Evolutionary conservation across 2,329 filamentous ascomycete genomes (phyloP), one percentile per base, ranked within the genome.

Genomic region (Fusarium sp.): DNA sequence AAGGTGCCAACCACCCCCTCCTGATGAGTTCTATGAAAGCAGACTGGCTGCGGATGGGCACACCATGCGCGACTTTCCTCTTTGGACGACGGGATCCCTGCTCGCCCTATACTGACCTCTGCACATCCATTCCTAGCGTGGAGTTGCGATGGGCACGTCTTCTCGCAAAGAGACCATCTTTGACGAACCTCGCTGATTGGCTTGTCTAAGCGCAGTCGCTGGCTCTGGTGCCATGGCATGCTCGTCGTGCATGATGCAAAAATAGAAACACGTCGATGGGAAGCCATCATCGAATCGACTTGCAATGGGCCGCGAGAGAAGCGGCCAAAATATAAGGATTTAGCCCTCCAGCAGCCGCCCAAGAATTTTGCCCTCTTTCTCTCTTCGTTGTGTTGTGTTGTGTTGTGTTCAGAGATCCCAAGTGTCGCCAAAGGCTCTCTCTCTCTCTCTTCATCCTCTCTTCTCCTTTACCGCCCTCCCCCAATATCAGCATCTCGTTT

Each of bases 291-390:
- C 62, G 68, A 70, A 65, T 71, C 69, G 70, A 60, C 65, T 58
- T 58, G 38, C 58, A 57, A 66, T 65, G 64, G 80, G 79, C 70
- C 78, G 69, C 74, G 70, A 74, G 72, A 71, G 73, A 73, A 72
- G 73, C 77, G 79, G 77, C 81, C 78, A 81, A 75, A 78, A 84
- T 86, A 86, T 86, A 86, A 85, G 83, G 77, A 81, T 80, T 81
- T 80, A 77, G 76, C 76, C 78, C 75, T 79, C 76, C 78, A 77
- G 75, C 74, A 73, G 71, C 73, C 68, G 67, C 71, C 63, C 56
- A 72, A 60, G 71, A 75, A 76, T 76, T 79, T 77, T 76, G 73
- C 74, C 74, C 74, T 77, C 71, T 76, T 76, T 75, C 71, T 74
- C 3, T 74, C 72, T 69, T 73, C 69, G 64, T 70, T 19, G 19